Evolutionary conservation across 805 yeast species (phyloP), one percentile per base, ranked within the genome.

Genomic region (Candida maesae): DNA sequence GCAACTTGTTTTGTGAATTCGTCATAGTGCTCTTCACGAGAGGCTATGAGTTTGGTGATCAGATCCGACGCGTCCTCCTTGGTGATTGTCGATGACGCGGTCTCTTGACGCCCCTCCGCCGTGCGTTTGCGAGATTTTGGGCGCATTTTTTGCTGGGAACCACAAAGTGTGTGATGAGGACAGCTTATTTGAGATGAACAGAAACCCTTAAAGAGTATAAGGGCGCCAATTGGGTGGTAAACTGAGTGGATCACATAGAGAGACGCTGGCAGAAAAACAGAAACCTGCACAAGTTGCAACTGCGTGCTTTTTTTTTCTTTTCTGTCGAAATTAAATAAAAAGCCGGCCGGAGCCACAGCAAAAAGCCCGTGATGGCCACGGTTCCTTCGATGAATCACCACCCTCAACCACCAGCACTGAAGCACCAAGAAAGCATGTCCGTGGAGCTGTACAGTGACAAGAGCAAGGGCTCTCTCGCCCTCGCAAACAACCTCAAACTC

Each of bases 401-500:
- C 28, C 31, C n/a, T 14, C 18, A 16, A 28, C 31, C 31, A 28
- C 31, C n/a, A 9, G 14, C 29, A 9, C 29, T 26, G 13, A 26
- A 7, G 7, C 27, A 20, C 34, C 23, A 16, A 21, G 34, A 6
- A 33, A 36, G 6, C 5, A 54, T 55, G 59, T 34, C 55, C 5
- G 11, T 50, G 6, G 45, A 50, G 28, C 24, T 57, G 4, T 48
- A 40, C 42, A 45, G 46, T 15, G 60, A 56, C 37, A 54, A 56
- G 44, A 26, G 42, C 6, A 52, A 49, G 41, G 55, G 55, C 13
- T 14, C 25, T 3, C 9, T 47, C 2, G 53, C 60, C n/a, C 40
- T 51, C 12, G 24, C 57, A 9, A 53, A 50, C 36, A 56, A 57
- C 30, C 47, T 60, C 28, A 58, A 54, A 38, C 49, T 65, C 33